phyloP scores from a whole-genome alignment of 192 early-diverging fungal species.

The Gorgonomyces haynaldii region DNA sequence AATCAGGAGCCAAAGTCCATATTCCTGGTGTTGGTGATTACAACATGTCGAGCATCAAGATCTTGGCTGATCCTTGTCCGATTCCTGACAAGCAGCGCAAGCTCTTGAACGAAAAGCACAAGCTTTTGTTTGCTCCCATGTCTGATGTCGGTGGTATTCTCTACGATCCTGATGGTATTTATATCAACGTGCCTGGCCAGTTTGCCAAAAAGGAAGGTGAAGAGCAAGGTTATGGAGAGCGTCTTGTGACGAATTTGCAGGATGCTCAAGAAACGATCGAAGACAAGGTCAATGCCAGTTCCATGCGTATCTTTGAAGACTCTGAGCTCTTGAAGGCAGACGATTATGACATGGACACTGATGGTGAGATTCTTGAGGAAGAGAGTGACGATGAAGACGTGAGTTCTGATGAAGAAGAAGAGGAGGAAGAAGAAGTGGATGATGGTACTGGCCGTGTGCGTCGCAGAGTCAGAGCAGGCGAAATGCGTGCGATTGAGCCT shows the following conservation, averaged over 20 bases:
- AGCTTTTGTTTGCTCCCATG: slow-evolving; percentile 97
- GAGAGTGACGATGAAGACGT: slow-evolving; percentile 22
- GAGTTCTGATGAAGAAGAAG: slow-evolving; percentile 27
- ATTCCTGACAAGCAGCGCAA: slow-evolving; percentile 86
- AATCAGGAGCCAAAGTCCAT: slow-evolving; percentile 72
- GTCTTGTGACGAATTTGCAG: slow-evolving; percentile 88
- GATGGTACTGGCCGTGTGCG: slow-evolving; percentile 18
- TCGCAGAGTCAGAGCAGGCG: slow-evolving; percentile 4
- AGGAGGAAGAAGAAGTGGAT: slow-evolving; percentile 28
- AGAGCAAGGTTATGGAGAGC: slow-evolving; percentile 63
- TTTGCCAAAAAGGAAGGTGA: slow-evolving; percentile 51
- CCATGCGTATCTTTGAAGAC: slow-evolving; percentile 56
- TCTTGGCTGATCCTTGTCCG: slow-evolving; percentile 91
- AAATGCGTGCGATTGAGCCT: slow-evolving; percentile 22
- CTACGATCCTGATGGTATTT: slow-evolving; percentile 99
- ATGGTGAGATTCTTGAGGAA: slow-evolving; percentile 20
- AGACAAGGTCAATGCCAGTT: slow-evolving; percentile 52
- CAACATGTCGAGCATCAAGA: slow-evolving; percentile 57
- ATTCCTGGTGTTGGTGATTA: slow-evolving; percentile 94
- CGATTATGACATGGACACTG: slow-evolving; percentile 32
- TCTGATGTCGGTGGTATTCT: slow-evolving; percentile 94
- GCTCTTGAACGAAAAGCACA: slow-evolving; percentile 83
- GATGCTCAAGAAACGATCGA: slow-evolving; percentile 64
- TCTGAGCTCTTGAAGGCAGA: slow-evolving; percentile 45
- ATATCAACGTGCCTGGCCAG: slow-evolving; percentile 87